These are phyloP conservation scores for Pulveroboletus sp. DNA, from an alignment of 768 basidiomycete species.

Conservation along the genomic window DNA sequence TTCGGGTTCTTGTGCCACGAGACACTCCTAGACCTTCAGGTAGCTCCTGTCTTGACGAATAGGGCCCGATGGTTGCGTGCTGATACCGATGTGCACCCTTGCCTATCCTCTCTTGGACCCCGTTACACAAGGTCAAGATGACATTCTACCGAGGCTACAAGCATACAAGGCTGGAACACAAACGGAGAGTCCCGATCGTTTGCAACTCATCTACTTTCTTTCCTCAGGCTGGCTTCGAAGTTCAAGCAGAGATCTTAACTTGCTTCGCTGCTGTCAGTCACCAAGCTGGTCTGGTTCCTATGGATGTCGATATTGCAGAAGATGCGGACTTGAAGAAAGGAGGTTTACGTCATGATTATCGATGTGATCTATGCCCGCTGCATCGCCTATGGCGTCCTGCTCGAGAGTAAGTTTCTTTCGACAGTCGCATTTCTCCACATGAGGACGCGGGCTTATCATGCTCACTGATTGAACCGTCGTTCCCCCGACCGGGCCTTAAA, in stretches of 20 bases:
- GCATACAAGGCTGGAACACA: constrained; percentile 43
- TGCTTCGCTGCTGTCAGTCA: constrained; percentile 49
- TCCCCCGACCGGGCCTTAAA: constrained; percentile 46
- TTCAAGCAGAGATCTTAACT: constrained; percentile 45
- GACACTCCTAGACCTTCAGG: constrained; percentile 46
- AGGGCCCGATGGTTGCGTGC: constrained; percentile 49
- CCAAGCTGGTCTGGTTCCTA: constrained; percentile 48
- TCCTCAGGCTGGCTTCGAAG: constrained; percentile 39
- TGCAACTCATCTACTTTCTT: constrained; percentile 42
- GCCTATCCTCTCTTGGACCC: constrained; percentile 45
- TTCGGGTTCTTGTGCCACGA: constrained; percentile 48
- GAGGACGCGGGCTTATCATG: constrained; percentile 22
- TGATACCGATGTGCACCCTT: constrained; percentile 44
- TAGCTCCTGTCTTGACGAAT: constrained; percentile 40
- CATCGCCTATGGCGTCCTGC: constrained; percentile 42
- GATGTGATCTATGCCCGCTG: constrained; percentile 44
- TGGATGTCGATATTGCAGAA: constrained; percentile 48
- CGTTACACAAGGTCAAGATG: constrained; percentile 48
- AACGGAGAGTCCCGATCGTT: constrained; percentile 48
- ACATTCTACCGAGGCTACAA: constrained; percentile 40
- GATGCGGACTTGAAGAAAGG: constrained; percentile 42
- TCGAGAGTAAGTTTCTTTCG: constrained; percentile 39
- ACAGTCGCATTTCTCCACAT: no score
- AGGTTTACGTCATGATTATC: constrained; percentile 46
- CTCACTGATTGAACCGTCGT: constrained; percentile 49